Conservation (phyloP, 345 rosid genomes). For the Acer campestre region DNA sequence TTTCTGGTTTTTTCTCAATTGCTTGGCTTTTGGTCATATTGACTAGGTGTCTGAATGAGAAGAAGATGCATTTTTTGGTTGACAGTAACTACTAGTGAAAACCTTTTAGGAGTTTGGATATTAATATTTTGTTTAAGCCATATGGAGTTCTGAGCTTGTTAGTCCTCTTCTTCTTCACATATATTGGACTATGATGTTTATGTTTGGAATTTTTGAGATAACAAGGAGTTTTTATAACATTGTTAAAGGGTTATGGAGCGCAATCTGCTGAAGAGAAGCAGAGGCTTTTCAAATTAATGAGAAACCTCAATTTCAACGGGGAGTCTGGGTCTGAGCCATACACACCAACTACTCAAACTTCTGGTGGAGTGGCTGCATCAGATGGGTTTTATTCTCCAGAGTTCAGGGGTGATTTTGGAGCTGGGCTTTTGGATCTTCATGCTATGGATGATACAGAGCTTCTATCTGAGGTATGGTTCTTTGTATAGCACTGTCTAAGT, state of each 20-base stretch:
- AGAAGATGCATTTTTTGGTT: neutral
- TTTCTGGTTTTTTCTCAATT: neutral
- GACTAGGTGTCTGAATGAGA: neutral
- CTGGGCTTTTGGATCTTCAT: constrained; percentile 97
- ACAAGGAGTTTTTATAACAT: constrained; percentile 19
- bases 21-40: neutral
- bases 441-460: constrained; percentile 99
- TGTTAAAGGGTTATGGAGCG: constrained; percentile 84
- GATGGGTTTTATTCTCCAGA: constrained; percentile 92
- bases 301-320: constrained; percentile 93
- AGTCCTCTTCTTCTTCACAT: neutral
- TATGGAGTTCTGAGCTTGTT: neutral
- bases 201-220: neutral
- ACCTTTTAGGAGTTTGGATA: neutral
- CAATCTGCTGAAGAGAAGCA: constrained; percentile 99
- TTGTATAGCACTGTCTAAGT: constrained; percentile 8
- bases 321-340: constrained; percentile 85
- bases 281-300: constrained; percentile 90
- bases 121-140: neutral
- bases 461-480: constrained; percentile 73
- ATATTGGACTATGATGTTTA: neutral
- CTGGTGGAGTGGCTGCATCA: constrained; percentile 55
- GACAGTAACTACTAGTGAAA: neutral
- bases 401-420: constrained; percentile 97
- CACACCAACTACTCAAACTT: constrained; percentile 65